Evolutionary conservation across 805 yeast species (phyloP).

Genomic region (Isabelozyma rhagii): DNA sequence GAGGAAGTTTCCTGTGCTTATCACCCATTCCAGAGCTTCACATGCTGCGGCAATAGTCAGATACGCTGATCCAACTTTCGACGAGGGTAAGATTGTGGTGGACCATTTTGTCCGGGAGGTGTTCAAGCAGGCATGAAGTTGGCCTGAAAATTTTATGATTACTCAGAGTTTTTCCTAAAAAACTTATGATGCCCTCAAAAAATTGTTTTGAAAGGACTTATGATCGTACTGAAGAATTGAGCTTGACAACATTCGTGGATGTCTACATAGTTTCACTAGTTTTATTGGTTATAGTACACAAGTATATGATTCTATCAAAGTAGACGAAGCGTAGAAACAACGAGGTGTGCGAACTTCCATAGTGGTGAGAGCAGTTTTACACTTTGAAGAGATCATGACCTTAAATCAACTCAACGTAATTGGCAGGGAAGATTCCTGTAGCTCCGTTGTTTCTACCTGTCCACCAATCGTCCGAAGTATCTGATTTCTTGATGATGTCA

Average conservation of each 20-base stretch:
- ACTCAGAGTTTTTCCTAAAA: no score
- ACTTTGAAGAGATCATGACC: neutral
- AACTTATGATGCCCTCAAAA: no score
- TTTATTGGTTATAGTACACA: neutral
- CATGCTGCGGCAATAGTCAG: constrained; percentile 84
- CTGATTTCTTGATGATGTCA: constrained; percentile 79
- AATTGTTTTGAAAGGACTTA: no score
- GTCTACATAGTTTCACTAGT: neutral
- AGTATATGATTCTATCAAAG: neutral
- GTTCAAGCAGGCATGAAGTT: constrained; percentile 9
- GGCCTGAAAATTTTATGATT: no score
- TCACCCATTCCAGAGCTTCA: constrained; percentile 61
- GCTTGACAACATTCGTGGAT: no score
- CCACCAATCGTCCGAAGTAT: constrained; percentile 98
- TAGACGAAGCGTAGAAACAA: no score
- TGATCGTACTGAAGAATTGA: no score
- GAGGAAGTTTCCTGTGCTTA: constrained; percentile 69
- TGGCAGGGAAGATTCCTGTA: constrained; percentile 96
- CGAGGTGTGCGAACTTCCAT: neutral
- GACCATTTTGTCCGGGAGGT: constrained; percentile 55
- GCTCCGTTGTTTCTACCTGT: constrained; percentile 82
- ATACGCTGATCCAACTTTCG: constrained; percentile 45
- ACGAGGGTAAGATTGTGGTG: constrained; percentile 68
- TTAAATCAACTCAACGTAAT: constrained; percentile 79
- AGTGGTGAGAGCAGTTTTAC: no score